Evolutionary conservation across 2,329 filamentous ascomycete genomes (phyloP), one percentile per base, ranked within the genome.

Genomic region (Beauveria caledonica): DNA sequence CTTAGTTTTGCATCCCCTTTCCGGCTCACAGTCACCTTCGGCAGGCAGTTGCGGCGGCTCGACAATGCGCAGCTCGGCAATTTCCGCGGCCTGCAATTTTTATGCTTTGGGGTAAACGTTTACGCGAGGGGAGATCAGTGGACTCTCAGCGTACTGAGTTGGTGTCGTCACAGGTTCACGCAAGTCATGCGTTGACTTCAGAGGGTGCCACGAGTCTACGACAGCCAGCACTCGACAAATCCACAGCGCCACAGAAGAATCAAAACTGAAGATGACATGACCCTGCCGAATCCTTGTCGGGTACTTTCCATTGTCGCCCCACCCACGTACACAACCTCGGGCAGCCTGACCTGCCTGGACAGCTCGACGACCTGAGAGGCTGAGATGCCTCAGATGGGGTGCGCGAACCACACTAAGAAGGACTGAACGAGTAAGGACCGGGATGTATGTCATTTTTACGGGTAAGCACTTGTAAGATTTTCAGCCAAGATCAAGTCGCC

Each of bases 301-400:
- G 21, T 44, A 52, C 48, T 45, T 59, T 59, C 48, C 48, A 59
- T 42, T 23, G n/a, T 5, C 56, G 48, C 36, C 56, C 56, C 56
- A 52, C 48, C n/a, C 21, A 6, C 36, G n/a, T 25, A 25, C 33
- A 59, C 33, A 15, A 13, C 45, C 39, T 42, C 44, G 42, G 25
- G 53, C 36, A 51, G 36, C 54, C 54, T 48, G 56, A 29, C 29
- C 27, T 29, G 36, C 46, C 45, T 58, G 56, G 36, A 21, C 45
- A 50, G 55, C 55, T 50, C 49, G 45, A 40, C 7, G 40, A 49
- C 44, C 54, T 49, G 54, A 29, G 55, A 58, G 46, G 44, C 11
- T 36, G 33, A 36, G 25, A 27, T 27, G 25, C 25, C 25, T 27
- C 6, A 27, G 33, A 36, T 36, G 44, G 39, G 21, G 29, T 27